A percentile compares a stretch with the other conserved stretches of the same genome.
Conservation (phyloP, 352 stramenopile genomes). For the Pseudoperonospora humuli region DNA sequence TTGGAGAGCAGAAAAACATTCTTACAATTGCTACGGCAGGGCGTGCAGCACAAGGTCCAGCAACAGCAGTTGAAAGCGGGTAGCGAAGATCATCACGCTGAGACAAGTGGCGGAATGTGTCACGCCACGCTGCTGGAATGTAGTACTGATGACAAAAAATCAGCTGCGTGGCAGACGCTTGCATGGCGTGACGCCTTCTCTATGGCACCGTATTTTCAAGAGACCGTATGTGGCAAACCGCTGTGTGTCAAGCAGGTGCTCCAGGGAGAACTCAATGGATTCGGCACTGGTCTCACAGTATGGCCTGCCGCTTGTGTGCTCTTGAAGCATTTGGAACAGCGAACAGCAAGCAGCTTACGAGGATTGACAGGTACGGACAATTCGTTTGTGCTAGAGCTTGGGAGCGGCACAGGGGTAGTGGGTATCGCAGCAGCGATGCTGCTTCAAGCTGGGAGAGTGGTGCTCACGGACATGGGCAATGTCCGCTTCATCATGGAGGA, state of each 20-base stretch:
- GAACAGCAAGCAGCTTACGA: conserved; percentile 23
- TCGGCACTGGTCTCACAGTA: conserved; percentile 74
- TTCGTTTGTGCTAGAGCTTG: conserved; percentile 84
- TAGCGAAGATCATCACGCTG: conserved; percentile 10
- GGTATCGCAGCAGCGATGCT: conserved; percentile 86
- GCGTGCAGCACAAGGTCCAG: conserved; percentile 43
- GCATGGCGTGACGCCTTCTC: conserved; percentile 68
- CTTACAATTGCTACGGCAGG: conserved; percentile 50
- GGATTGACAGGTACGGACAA: conserved; percentile 7
- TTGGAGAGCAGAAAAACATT: conserved; percentile 30
- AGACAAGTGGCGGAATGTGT: conserved; percentile 16
- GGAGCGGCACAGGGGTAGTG: conserved; percentile 87
- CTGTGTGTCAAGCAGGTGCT: conserved; percentile 67
- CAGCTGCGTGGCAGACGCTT: conserved; percentile 52
- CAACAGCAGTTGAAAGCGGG: no score
- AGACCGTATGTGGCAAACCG: conserved; percentile 28
- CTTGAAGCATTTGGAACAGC: conserved; percentile 72
- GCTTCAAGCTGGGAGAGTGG: conserved; percentile 56
- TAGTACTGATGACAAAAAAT: background rate
- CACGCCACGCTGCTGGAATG: conserved; percentile 9
- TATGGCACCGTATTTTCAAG: conserved; percentile 56
- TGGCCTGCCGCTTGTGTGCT: conserved; percentile 79
- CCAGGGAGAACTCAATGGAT: conserved; percentile 72
- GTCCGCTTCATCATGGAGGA: conserved; percentile 85
- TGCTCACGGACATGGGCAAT: conserved; percentile 87